Conservation (phyloP, 148 eudicot genomes). For the Cornus kousa region DNA sequence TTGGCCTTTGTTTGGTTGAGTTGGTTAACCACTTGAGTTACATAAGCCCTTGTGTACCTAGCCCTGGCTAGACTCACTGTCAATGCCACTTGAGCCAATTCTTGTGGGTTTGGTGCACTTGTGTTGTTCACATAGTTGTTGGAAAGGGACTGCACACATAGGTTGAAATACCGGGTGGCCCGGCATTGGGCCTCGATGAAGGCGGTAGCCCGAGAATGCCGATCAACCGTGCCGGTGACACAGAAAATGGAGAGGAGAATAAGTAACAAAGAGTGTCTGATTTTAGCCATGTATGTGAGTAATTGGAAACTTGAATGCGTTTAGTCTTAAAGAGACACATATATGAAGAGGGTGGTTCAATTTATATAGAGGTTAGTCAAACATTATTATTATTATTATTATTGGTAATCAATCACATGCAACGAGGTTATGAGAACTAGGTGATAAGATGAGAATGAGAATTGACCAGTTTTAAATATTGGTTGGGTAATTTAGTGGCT, state of each 20-base stretch:
- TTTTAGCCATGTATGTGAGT: conserved; percentile 31
- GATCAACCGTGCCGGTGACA: not conserved
- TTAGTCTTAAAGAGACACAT: not conserved
- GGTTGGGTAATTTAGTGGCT: not conserved
- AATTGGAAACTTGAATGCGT: not conserved
- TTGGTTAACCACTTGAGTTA: conserved; percentile 34
- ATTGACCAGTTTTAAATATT: not conserved
- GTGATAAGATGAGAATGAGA: not conserved
- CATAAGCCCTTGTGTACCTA: conserved; percentile 35
- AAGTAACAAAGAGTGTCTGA: conserved; percentile 21
- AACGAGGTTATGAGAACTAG: conserved; percentile 9
- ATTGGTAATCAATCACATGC: conserved; percentile 2
- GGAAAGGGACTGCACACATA: conserved; percentile 26
- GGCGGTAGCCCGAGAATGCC: conserved; percentile 34
- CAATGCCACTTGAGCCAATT: conserved; percentile 52
- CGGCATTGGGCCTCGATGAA: conserved; percentile 39
- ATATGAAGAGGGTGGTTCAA: not conserved
- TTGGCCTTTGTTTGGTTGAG: conserved; percentile 10
- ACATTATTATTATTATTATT: not conserved
- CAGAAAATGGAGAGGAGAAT: conserved; percentile 25
- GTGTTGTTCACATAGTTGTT: conserved; percentile 6
- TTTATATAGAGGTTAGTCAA: conserved; percentile 1
- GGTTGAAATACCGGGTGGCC: conserved; percentile 27
- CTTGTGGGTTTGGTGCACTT: conserved; percentile 27
- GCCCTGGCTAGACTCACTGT: conserved; percentile 47